Base-by-base conservation (phyloP, 257 asterid species). In the Paraleonurus japonicus region DNA sequence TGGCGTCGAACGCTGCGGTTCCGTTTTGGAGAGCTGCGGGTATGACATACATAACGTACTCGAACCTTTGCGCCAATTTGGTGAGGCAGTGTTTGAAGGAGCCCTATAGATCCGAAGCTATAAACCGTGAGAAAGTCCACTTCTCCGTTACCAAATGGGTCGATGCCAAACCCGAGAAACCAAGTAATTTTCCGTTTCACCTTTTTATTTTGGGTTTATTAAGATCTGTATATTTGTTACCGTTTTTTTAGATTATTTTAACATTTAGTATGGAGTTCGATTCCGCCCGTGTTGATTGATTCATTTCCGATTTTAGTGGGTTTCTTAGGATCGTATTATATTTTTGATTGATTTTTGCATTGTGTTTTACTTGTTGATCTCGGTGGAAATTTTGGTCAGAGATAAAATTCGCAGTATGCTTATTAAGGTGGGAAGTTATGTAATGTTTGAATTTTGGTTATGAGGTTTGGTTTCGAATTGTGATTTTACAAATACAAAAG, bases 1-100 rank as follows among this genome's bases (percentile, higher is more conserved):
- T 89, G 93, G 81, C 96, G 72, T 79, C 93, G 39, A 82, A 64
- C 78, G 89, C 85, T 68, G 89, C 89, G 12, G 88, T 71, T 30
- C 96, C 93, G 58, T 93, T 93, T 37, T 89, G 97, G 98, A 90
- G 97, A 72, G 28, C 89, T 62, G 96, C 97, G 8, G 97, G 96
- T 2, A 91, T 91, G 96, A 89, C 98, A 1, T 94, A 94, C 87
- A 83, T 91, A 70, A 89, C 96, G 11, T 89, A 94, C 80, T 82
- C 98, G 0, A 91, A 88, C 41, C 84, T 91, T 30, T 91, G 98
- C 75, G 97, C 97, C 1, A 89, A 78, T 65, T 37, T 94, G 82
- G 95, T 94, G 63, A 86, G 99, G 80, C 92, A 85, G 77, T 94
- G 99, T 64, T 88, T 91, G 76, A 94, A 89, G 73, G 97, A 89